These are phyloP conservation scores for Zygnema circumcarinatum DNA, from an alignment of 139 green algal species.

Conservation along the genomic window DNA sequence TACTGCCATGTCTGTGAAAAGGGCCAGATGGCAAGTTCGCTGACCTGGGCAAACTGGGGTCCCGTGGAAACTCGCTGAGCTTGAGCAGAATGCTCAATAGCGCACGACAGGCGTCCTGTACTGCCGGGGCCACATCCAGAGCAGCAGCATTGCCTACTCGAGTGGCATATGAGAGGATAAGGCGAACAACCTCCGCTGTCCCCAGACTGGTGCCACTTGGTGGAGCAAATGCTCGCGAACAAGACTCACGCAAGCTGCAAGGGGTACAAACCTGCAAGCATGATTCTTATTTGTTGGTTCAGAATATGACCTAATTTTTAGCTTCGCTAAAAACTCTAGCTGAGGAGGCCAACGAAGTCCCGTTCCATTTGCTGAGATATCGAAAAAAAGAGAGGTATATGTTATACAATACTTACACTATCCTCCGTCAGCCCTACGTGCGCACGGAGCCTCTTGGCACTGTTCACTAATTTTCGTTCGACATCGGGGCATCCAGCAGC, in stretches of 20 bases:
- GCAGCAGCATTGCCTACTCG: not conserved
- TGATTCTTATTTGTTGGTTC: too few relatives aligned
- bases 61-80: not conserved
- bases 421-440: not conserved
- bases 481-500: constrained; percentile 1
- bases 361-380: too few relatives aligned
- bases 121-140: not conserved
- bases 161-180: not conserved
- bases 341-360: too few relatives aligned
- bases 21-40: not conserved
- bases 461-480: constrained; percentile 7
- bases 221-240: not conserved
- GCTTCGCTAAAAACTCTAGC: too few relatives aligned
- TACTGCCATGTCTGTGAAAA: too few relatives aligned
- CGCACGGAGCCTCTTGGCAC: not conserved
- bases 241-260: not conserved
- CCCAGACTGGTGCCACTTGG: not conserved
- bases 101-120: not conserved
- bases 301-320: too few relatives aligned
- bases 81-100: not conserved
- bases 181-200: not conserved
- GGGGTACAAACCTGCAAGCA: not conserved
- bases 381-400: too few relatives aligned
- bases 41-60: not conserved
- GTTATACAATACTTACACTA: too few relatives aligned